These are phyloP conservation scores for Remersonia thermophila DNA, from an alignment of 2,329 filamentous ascomycete genomes.

Conservation along the genomic window DNA sequence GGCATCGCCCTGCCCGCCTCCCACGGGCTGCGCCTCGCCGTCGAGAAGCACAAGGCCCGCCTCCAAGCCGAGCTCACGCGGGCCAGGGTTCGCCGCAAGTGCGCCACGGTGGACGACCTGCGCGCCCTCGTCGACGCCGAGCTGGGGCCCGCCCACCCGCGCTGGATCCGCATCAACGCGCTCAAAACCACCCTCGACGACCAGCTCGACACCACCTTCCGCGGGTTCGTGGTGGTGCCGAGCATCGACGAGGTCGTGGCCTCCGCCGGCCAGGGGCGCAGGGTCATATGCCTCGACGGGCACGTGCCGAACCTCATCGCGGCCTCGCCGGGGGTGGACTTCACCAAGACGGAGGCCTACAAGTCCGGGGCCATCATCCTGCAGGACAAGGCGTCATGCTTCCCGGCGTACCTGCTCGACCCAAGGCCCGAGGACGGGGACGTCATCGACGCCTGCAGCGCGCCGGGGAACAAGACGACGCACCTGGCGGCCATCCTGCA, in stretches of 20 bases:
- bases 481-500: slow-evolving; percentile 69
- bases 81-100: slow-evolving; percentile 59
- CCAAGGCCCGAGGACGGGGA: slow-evolving; percentile 55
- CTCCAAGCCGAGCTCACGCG: slow-evolving; percentile 74
- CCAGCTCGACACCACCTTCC: slow-evolving; percentile 66
- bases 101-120: slow-evolving; percentile 48
- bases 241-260: slow-evolving; percentile 44
- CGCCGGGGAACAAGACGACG: slow-evolving; percentile 95
- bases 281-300: slow-evolving; percentile 56
- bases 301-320: slow-evolving; percentile 78
- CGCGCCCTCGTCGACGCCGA: not conserved
- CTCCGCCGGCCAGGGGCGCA: slow-evolving; percentile 12
- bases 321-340: slow-evolving; percentile 56
- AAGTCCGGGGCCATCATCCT: slow-evolving; percentile 67
- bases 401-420: slow-evolving; percentile 80
- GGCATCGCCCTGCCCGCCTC: slow-evolving; percentile 70
- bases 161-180: slow-evolving; percentile 84
- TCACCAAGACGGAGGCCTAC: slow-evolving; percentile 65
- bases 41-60: slow-evolving; percentile 72
- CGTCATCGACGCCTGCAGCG: slow-evolving; percentile 84
- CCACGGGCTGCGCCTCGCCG: slow-evolving; percentile 63
- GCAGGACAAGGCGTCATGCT: slow-evolving; percentile 95
- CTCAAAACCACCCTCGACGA: slow-evolving; percentile 57
- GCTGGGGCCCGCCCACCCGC: slow-evolving; percentile 50
- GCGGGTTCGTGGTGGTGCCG: slow-evolving; percentile 43